A percentile compares a stretch with the other conserved stretches of the same genome.
phyloP scores from a whole-genome alignment of 805 yeast species.

The Myxozyma neglecta region DNA sequence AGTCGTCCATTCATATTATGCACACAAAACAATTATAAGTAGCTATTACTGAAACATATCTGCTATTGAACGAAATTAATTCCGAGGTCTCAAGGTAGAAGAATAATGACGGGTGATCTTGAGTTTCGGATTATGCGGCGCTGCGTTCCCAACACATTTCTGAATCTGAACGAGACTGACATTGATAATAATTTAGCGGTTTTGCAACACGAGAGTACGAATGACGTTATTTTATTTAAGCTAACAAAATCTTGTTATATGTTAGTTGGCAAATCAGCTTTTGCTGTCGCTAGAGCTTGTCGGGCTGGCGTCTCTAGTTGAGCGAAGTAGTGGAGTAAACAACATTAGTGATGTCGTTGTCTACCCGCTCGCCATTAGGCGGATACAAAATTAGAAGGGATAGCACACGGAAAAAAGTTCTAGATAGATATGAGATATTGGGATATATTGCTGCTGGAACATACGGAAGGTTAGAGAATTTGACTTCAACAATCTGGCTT shows the following conservation, averaged over 20 bases:
- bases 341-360: constrained; percentile 6
- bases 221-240: no score
- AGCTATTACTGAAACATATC: no score
- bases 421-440: constrained; percentile 80
- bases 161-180: not conserved
- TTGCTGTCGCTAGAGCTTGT: not conserved
- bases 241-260: no score
- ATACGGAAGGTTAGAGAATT: constrained; percentile 56
- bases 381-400: constrained; percentile 64
- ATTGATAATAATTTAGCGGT: not conserved
- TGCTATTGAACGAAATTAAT: not conserved
- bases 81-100: not conserved
- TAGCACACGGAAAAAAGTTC: constrained; percentile 63
- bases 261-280: no score
- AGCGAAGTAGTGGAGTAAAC: not conserved
- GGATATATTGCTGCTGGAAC: constrained; percentile 99
- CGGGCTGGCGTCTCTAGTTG: no score
- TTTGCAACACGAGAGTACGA: not conserved
- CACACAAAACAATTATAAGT: no score
- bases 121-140: not conserved
- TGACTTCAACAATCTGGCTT: not conserved
- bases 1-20: no score
- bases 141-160: not conserved
- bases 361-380: constrained; percentile 40
- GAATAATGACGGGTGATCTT: not conserved